Evolutionary conservation across 2,329 filamentous ascomycete species (phyloP).

Genomic region (Phaeosphaeriaceae sp.): DNA sequence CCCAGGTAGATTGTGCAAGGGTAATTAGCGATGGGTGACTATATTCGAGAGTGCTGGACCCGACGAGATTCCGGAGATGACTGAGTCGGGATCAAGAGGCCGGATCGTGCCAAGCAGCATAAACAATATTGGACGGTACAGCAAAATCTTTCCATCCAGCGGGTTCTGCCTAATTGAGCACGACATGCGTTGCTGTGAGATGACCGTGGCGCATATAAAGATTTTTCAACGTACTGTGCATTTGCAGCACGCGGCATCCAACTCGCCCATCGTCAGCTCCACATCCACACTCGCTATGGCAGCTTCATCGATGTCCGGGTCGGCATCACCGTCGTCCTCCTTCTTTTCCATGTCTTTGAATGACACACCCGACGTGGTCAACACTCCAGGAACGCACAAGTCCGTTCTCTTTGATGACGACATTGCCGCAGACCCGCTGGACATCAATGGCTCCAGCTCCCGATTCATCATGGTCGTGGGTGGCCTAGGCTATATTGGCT

Average conservation of each 20-base stretch:
- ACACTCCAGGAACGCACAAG: constrained; percentile 55
- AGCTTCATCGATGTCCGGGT: constrained; percentile 22
- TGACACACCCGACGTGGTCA: constrained; percentile 33
- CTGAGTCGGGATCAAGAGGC: constrained; percentile 43
- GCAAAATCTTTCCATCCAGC: constrained; percentile 40
- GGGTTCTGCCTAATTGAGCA: constrained; percentile 44
- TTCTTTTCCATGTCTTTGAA: constrained; percentile 35
- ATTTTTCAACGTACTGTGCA: constrained; percentile 37
- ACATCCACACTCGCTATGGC: constrained; percentile 29
- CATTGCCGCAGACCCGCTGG: constrained; percentile 51
- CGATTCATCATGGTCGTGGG: constrained; percentile 61
- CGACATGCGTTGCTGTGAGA: constrained; percentile 25
- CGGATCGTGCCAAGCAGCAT: constrained; percentile 44
- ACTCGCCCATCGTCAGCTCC: constrained; percentile 20
- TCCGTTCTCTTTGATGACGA: constrained; percentile 58
- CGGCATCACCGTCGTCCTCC: constrained; percentile 37
- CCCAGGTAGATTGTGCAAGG: constrained; percentile 45
- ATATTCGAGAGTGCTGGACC: constrained; percentile 46
- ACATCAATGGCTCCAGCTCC: constrained; percentile 44
- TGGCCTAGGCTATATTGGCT: constrained; percentile 64
- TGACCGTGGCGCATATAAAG: constrained; percentile 42
- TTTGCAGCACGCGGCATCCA: constrained; percentile 15
- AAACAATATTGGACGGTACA: constrained; percentile 44
- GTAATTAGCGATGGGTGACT: constrained; percentile 40
- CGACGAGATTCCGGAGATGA: constrained; percentile 34